Percentiles rank a stretch among this genome's conserved stretches.
Evolutionary conservation across 371 early-diverging fungal genomes (phyloP).

Genomic region (Rhizopus microsporus): DNA sequence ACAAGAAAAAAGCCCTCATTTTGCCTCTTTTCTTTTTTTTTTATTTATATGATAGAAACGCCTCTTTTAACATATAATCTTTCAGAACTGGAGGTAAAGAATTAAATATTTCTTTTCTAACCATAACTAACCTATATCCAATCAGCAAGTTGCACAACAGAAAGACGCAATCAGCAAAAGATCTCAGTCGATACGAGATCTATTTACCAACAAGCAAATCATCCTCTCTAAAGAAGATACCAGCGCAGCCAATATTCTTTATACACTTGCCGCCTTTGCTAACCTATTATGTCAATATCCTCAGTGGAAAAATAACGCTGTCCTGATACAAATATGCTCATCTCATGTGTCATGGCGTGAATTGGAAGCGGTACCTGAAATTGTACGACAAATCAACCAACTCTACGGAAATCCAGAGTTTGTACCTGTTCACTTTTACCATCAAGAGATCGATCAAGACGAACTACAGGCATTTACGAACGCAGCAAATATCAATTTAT

Average conservation of each 20-base stretch:
- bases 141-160: neutral
- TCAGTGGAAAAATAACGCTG: constrained; percentile 2
- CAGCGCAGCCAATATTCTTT: constrained; percentile 3
- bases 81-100: neutral
- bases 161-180: neutral
- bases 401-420: constrained; percentile 22
- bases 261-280: constrained; percentile 20
- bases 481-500: neutral
- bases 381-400: constrained; percentile 31
- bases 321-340: constrained; percentile 17
- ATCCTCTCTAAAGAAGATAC: constrained; percentile 21
- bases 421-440: constrained; percentile 31
- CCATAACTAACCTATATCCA: neutral
- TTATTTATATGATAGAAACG: too few relatives aligned
- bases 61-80: too few relatives aligned
- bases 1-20: too few relatives aligned
- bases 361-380: constrained; percentile 17
- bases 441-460: constrained; percentile 25
- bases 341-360: constrained; percentile 1
- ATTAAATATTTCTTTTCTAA: neutral
- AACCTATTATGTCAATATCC: constrained; percentile 1
- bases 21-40: too few relatives aligned
- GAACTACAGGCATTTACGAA: constrained; percentile 18
- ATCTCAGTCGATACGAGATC: neutral
- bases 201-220: constrained; percentile 20